Conservation (phyloP, 2,329 filamentous ascomycete species). For the Pezicula carpinea region DNA sequence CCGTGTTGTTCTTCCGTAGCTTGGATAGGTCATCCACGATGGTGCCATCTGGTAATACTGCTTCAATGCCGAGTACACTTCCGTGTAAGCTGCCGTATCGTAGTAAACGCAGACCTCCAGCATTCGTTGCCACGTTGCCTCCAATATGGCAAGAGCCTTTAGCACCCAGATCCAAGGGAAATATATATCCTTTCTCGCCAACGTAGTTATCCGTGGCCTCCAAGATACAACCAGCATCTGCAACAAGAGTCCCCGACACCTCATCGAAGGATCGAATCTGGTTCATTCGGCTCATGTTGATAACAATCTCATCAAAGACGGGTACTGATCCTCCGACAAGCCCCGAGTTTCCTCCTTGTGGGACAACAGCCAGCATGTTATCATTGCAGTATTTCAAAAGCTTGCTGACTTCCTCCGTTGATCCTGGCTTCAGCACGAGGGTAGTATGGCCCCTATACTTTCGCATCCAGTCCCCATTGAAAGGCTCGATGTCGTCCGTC, state of each 20-base stretch:
- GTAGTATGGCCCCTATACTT: constrained; percentile 92
- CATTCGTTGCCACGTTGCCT: constrained; percentile 93
- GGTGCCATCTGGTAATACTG: constrained; percentile 88
- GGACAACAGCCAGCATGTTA: constrained; percentile 85
- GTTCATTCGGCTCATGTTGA: constrained; percentile 90
- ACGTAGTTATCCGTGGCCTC: constrained; percentile 85
- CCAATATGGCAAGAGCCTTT: constrained; percentile 97
- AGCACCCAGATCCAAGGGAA: constrained; percentile 93
- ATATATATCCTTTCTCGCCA: constrained; percentile 79
- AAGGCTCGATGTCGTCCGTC: constrained; percentile 78
- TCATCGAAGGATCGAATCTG: constrained; percentile 87
- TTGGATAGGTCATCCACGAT: constrained; percentile 84
- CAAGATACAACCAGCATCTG: constrained; percentile 85
- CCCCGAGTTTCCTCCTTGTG: constrained; percentile 95
- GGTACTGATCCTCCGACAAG: constrained; percentile 93
- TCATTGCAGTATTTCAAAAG: constrained; percentile 95
- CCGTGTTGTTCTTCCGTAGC: constrained; percentile 96
- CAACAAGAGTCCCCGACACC: constrained; percentile 83
- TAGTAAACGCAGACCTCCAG: constrained; percentile 82
- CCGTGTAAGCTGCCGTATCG: constrained; percentile 94
- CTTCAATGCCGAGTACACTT: constrained; percentile 86
- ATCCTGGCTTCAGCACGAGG: constrained; percentile 80
- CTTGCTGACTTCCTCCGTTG: constrained; percentile 83
- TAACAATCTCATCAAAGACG: constrained; percentile 96
- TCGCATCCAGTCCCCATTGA: constrained; percentile 98